A percentile compares a stretch with the other conserved stretches of the same genome.
Evolutionary conservation across 768 basidiomycete species (phyloP).

Genomic region (Hydnomerulius pinastri): DNA sequence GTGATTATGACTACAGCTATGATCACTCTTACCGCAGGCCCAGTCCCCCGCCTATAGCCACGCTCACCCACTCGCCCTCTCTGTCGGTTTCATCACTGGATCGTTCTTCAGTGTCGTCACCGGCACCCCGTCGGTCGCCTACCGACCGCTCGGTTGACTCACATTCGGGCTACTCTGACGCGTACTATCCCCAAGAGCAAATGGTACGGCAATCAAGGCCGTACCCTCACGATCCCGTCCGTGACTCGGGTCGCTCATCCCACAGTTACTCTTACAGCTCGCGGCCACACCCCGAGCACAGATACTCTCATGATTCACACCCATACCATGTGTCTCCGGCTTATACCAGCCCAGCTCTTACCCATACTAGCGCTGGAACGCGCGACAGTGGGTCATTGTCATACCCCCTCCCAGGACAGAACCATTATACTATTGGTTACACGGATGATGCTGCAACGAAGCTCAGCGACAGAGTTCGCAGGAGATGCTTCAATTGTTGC

Average conservation of each 20-base stretch:
- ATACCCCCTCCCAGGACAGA: constrained; percentile 42
- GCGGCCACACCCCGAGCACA: constrained; percentile 28
- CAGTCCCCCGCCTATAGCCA: constrained; percentile 52
- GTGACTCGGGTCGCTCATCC: constrained; percentile 33
- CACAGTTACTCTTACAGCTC: constrained; percentile 36
- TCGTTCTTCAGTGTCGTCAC: constrained; percentile 60
- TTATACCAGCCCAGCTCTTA: constrained; percentile 29
- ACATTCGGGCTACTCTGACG: constrained; percentile 35
- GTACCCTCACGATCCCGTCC: constrained; percentile 35
- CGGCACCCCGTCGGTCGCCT: constrained; percentile 49
- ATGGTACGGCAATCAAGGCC: constrained; percentile 31
- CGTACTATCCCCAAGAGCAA: constrained; percentile 42
- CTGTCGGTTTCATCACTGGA: constrained; percentile 60
- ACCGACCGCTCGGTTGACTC: constrained; percentile 34
- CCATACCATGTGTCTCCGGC: constrained; percentile 29
- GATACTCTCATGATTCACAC: constrained; percentile 36
- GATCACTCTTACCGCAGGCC: constrained; percentile 41
- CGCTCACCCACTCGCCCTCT: constrained; percentile 60
- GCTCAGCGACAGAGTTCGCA: constrained; percentile 71
- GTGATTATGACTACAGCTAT: constrained; percentile 44
- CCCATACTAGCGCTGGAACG: constrained; percentile 22
- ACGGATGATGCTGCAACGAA: constrained; percentile 84
- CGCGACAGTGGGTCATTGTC: constrained; percentile 30
- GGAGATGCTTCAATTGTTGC: constrained; percentile 83
- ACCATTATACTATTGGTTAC: constrained; percentile 43